phyloP scores from a whole-genome alignment of 768 basidiomycete genomes.

The Zangia roseola region DNA sequence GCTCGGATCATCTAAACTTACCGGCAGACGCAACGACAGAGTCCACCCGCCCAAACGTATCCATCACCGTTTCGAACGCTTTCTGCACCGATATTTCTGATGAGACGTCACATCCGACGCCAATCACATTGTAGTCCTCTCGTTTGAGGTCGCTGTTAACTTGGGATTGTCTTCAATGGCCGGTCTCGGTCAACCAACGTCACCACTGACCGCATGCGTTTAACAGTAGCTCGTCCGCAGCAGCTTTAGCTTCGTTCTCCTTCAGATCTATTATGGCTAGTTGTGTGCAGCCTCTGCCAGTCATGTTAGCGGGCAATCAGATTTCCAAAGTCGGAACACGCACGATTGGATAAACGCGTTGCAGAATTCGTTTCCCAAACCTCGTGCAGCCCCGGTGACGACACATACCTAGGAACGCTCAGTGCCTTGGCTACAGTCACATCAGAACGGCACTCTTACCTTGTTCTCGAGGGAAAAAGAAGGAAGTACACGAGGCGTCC shows the following conservation, averaged over 20 bases:
- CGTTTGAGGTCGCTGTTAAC: conserved; percentile 53
- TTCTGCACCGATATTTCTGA: conserved; percentile 76
- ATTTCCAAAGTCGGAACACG: background rate
- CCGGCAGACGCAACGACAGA: conserved; percentile 89
- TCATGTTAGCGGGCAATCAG: conserved; percentile 3
- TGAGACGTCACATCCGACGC: conserved; percentile 85
- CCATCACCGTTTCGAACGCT: conserved; percentile 62
- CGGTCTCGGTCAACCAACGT: conserved; percentile 16
- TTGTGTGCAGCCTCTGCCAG: conserved; percentile 69
- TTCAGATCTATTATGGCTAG: conserved; percentile 84
- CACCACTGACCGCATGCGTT: conserved; percentile 47
- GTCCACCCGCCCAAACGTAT: conserved; percentile 72
- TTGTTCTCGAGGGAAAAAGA: conserved; percentile 80
- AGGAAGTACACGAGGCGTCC: conserved; percentile 53
- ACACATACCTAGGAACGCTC: conserved; percentile 65
- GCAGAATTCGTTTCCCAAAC: conserved; percentile 89
- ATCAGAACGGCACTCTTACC: conserved; percentile 37
- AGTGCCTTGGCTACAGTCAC: background rate
- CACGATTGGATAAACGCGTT: conserved; percentile 62
- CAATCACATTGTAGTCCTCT: conserved; percentile 64
- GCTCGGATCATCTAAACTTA: conserved; percentile 29
- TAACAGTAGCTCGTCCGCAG: conserved; percentile 66
- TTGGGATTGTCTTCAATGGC: conserved; percentile 37
- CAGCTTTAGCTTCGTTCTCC: conserved; percentile 59
- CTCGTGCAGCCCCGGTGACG: conserved; percentile 91